A percentile compares a stretch with the other conserved stretches of the same genome.
These are phyloP conservation scores for Diplocarpon rosae DNA, from an alignment of 2,329 filamentous ascomycete genomes.

Conservation along the genomic window DNA sequence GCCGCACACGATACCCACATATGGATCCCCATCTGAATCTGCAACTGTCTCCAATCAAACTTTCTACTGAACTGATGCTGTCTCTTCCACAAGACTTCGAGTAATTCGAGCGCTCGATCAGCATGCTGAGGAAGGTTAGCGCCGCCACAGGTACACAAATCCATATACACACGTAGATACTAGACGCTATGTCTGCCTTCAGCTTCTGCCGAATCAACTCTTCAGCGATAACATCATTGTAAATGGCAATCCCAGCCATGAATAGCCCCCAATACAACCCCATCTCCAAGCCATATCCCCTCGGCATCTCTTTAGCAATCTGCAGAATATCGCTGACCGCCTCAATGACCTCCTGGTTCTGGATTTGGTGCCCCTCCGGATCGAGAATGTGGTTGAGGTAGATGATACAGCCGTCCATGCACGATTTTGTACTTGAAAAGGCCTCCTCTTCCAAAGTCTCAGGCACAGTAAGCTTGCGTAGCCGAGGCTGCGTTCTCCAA, in stretches of 20 bases:
- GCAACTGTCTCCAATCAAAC: constrained; percentile 25
- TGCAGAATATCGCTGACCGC: constrained; percentile 22
- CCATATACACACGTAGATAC: constrained; percentile 22
- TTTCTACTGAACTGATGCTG: constrained; percentile 24
- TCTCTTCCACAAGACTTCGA: constrained; percentile 25
- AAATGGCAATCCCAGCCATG: constrained; percentile 22
- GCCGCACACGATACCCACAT: constrained; percentile 14
- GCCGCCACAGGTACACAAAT: not conserved
- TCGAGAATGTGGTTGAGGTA: constrained; percentile 24
- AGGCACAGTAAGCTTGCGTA: constrained; percentile 20
- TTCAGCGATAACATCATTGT: constrained; percentile 21
- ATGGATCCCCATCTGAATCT: constrained; percentile 24
- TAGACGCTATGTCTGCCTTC: constrained; percentile 20
- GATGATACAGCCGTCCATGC: constrained; percentile 21
- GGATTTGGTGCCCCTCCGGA: constrained; percentile 15
- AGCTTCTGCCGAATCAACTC: constrained; percentile 22
- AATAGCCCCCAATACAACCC: constrained; percentile 26
- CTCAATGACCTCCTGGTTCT: constrained; percentile 16
- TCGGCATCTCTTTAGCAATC: constrained; percentile 23
- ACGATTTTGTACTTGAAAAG: constrained; percentile 23
- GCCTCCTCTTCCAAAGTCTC: constrained; percentile 25
- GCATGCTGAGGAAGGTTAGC: constrained; percentile 19
- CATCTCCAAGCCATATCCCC: constrained; percentile 26
- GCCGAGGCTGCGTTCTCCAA: constrained; percentile 20
- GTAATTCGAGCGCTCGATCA: constrained; percentile 21